Percentiles rank a stretch among this genome's conserved stretches.
Conservation (phyloP, 192 early-diverging fungal species). For the Coemansia sp. region DNA sequence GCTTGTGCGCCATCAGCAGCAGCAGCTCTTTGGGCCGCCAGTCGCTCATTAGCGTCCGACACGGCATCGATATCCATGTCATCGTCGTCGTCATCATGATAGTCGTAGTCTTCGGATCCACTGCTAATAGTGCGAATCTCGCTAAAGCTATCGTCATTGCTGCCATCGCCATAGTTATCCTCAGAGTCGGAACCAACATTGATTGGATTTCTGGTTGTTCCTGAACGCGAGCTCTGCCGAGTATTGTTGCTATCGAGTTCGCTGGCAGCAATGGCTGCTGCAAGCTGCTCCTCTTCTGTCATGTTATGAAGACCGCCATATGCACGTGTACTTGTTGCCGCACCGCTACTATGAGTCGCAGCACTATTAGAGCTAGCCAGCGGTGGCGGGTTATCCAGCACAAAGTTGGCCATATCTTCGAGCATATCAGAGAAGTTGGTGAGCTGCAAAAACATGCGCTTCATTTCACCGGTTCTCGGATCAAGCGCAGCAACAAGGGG, state of each 20-base stretch:
- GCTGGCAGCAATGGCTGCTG: constrained; percentile 79
- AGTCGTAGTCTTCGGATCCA: neutral
- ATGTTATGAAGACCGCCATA: constrained; percentile 61
- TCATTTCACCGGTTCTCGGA: constrained; percentile 84
- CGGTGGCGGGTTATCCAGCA: constrained; percentile 21
- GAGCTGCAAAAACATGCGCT: constrained; percentile 64
- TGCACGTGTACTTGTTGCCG: constrained; percentile 5
- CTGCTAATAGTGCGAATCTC: constrained; percentile 38
- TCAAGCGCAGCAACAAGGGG: constrained; percentile 90
- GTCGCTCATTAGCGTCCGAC: constrained; percentile 13
- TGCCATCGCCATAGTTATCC: constrained; percentile 20
- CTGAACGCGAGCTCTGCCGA: neutral
- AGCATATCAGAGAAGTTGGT: constrained; percentile 66
- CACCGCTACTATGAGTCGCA: neutral
- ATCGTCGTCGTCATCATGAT: constrained; percentile 22
- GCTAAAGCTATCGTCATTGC: constrained; percentile 37
- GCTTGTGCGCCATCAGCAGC: neutral
- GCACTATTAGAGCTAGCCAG: neutral
- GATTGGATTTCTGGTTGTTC: neutral
- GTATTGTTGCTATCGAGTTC: constrained; percentile 25
- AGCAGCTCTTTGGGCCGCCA: constrained; percentile 11
- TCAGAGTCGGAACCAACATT: constrained; percentile 24
- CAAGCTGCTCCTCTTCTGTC: constrained; percentile 88
- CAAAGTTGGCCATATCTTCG: constrained; percentile 66
- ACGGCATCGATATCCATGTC: constrained; percentile 42